Evolutionary conservation across 176 grass and related monocot species (phyloP).

Genomic region (Zea luxurians): DNA sequence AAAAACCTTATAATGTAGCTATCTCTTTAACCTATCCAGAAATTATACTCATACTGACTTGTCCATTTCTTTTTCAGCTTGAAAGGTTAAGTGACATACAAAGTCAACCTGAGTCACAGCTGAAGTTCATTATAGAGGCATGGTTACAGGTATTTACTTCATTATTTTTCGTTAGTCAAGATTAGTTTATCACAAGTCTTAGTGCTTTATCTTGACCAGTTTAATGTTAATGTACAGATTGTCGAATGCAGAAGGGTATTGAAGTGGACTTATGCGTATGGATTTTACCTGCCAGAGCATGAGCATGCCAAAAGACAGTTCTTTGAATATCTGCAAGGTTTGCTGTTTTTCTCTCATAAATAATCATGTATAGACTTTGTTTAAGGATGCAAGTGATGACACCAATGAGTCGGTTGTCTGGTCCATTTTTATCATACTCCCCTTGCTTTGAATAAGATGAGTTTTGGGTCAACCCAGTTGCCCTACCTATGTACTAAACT

Average conservation of each 20-base stretch:
- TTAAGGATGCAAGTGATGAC: neutral
- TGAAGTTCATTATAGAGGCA: constrained; percentile 98
- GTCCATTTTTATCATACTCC: neutral
- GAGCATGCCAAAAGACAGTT: constrained; percentile 95
- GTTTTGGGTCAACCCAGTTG: neutral
- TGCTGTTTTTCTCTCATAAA: constrained; percentile 31
- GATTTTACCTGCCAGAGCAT: constrained; percentile 90
- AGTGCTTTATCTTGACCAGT: neutral
- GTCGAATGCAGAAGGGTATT: constrained; percentile 97
- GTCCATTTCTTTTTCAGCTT: constrained; percentile 61
- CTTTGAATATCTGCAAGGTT: constrained; percentile 99
- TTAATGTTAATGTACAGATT: constrained; percentile 67
- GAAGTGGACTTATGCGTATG: constrained; percentile 99
- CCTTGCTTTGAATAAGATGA: neutral
- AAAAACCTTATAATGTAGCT: neutral
- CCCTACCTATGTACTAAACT: constrained; percentile 8
- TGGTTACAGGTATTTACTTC: constrained; percentile 83
- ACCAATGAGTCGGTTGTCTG: neutral
- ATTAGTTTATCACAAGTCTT: constrained; percentile 10
- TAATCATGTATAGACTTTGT: constrained; percentile 9
- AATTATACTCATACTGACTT: constrained; percentile 17
- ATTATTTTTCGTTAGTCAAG: neutral
- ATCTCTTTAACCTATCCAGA: constrained; percentile 24
- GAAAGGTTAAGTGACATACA: constrained; percentile 95
- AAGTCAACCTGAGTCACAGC: constrained; percentile 97